Evolutionary conservation across 768 basidiomycete genomes (phyloP).

Genomic region (Boletus sp.): DNA sequence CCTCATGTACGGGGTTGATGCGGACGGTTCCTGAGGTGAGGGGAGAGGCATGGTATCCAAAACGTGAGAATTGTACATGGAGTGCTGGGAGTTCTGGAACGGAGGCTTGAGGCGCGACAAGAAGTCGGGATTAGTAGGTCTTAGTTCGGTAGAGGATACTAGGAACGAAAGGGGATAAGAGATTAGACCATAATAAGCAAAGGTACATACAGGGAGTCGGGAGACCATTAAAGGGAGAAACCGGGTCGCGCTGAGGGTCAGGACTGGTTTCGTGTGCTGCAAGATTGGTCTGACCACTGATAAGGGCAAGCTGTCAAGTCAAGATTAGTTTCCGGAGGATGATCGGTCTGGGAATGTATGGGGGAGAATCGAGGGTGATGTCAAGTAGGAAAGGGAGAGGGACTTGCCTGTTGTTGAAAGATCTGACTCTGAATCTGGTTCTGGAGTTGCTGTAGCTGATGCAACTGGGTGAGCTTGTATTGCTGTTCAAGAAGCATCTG

Average conservation of each 20-base stretch:
- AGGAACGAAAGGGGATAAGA: constrained; percentile 13
- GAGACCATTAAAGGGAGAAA: constrained; percentile 45
- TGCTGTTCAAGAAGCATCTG: constrained; percentile 69
- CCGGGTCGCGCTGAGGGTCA: constrained; percentile 35
- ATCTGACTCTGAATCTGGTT: constrained; percentile 85
- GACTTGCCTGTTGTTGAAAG: constrained; percentile 81
- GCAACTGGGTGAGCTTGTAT: constrained; percentile 72
- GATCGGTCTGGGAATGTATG: not conserved
- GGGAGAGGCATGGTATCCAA: constrained; percentile 26
- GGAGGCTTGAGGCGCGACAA: constrained; percentile 60
- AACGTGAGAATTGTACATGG: constrained; percentile 23
- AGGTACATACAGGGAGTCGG: constrained; percentile 61
- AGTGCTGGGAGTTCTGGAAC: constrained; percentile 32
- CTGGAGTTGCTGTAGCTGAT: constrained; percentile 74
- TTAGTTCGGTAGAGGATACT: constrained; percentile 67
- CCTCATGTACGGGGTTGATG: constrained; percentile 27
- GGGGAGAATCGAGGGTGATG: constrained; percentile 1
- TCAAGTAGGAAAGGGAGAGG: not conserved
- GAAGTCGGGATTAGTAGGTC: constrained; percentile 56
- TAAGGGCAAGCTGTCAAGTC: constrained; percentile 58
- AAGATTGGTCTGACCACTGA: constrained; percentile 42
- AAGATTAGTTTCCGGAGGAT: constrained; percentile 10
- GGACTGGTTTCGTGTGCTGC: constrained; percentile 37
- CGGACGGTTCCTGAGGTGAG: constrained; percentile 30
- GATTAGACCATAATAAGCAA: constrained; percentile 3